Percentiles rank a stretch among this genome's conserved stretches.
These are phyloP conservation scores for Aspergillus wentii DNA, from an alignment of 495 filamentous ascomycete genomes.

Conservation along the genomic window DNA sequence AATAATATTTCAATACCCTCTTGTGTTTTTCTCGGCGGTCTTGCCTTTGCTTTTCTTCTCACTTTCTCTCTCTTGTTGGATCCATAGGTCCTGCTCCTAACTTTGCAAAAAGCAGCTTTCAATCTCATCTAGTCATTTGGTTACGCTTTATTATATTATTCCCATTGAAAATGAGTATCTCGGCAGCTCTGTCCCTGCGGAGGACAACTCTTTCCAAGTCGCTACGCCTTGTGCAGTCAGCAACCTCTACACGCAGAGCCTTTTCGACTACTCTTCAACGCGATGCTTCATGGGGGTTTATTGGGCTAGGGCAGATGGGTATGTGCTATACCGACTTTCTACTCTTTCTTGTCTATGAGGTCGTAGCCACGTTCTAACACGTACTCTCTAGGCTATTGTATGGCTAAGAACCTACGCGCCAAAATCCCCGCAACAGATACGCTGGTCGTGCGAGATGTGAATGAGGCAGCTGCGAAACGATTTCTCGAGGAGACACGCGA, in stretches of 20 bases:
- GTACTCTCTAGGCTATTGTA: conserved; percentile 60
- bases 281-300: conserved; percentile 72
- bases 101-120: neutral
- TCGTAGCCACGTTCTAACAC: conserved; percentile 5
- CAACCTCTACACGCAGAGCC: conserved; percentile 20
- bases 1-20: too few relatives aligned
- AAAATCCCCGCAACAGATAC: conserved; percentile 69
- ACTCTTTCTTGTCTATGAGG: conserved; percentile 5
- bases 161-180: conserved; percentile 15
- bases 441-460: conserved; percentile 70
- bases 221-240: conserved; percentile 13
- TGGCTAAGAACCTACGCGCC: conserved; percentile 80
- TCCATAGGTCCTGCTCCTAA: neutral
- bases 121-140: neutral
- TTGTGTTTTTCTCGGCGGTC: neutral
- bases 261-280: conserved; percentile 54
- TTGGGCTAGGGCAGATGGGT: conserved; percentile 88
- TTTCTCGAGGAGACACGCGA: conserved; percentile 58
- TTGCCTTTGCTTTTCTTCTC: neutral
- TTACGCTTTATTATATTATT: too few relatives aligned
- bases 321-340: conserved; percentile 21
- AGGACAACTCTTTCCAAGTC: conserved; percentile 12
- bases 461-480: conserved; percentile 50
- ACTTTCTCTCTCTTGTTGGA: neutral
- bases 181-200: conserved; percentile 13